Evolutionary conservation across 345 rosid species (phyloP), one percentile per base, ranked within the genome.

Genomic region (Rhizophora apiculata): DNA sequence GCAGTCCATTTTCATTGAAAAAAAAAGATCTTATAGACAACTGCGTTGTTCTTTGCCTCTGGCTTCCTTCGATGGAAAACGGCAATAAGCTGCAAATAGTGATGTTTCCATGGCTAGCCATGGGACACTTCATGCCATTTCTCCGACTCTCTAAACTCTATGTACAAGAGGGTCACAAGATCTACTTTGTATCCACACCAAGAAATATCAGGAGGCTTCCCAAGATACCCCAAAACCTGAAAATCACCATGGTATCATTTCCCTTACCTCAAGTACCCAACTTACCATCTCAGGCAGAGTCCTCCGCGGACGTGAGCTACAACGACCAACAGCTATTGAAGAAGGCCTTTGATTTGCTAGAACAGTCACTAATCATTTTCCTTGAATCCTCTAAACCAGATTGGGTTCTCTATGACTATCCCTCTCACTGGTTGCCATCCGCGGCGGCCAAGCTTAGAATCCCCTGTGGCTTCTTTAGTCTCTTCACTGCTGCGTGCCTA

Each of bases 361-460:
- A 69, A 24, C 24, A 34, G 3, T 77, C 82, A 19, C 32, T 82
- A 51, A 67, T 72, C 8, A 49, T 39, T 11, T 71, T 85, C 39
- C 83, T 85, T 1, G 64, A 63, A 56, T 46, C 74, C 13, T 43
- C 72, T 0, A 69, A 62, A 43, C 81, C 83, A 0, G 86, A 82
- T 11, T 85, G 85, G 86, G 19, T 82, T 27, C 51, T 85, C 10
- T 79, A 60, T 5, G 88, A 85, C 68, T 67, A 80, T 53, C 68
- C 75, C 18, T 32, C 86, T 53, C 66, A 80, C 65, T 85, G 88
- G 85, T 62, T 85, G 15, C 85, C 85, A 27, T 61, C 77, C 0
- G 24, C 72, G 8, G 74, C 83, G n/a, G 19, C 72, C 20, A 65
- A 48, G 31, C 54, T 79, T 3, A 73, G 78, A 1, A 63, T 82